Base-by-base conservation (phyloP, 2,329 filamentous ascomycete genomes). In the Lachnellula occidentalis region DNA sequence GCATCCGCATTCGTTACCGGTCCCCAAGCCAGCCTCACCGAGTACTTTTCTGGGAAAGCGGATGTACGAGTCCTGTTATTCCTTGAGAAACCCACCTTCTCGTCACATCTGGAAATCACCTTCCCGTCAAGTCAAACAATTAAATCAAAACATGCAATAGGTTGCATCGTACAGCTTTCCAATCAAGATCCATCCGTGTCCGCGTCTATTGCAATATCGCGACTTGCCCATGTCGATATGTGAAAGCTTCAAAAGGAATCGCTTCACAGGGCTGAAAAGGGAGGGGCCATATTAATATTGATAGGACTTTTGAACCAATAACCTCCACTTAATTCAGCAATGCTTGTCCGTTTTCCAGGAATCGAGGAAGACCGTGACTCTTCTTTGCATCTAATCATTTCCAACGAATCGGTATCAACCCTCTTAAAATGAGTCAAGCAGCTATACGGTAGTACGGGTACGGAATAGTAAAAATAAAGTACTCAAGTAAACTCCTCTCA, bases 31-130 rank as follows among this genome's bases (percentile, higher is more conserved):
- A 45, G 15, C 27, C 43, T 54, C 55, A 57, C 55, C 55, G 55
- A 57, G 55, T 57, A 57, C 37, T 48, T 37, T 19, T 49, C 50
- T 46, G 36, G 36, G 37, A 45, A n/a, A 24, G 31, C 17, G 15
- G 19, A 46, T 15, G 11, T 34, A 34, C 50, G 50, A 51, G 50
- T 46, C 49, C 41, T 45, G 49, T 21, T 27, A 41, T 19, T 42
- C 4, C 39, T n/a, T 42, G 14, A n/a, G n/a, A 4, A n/a, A n/a
- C 7, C n/a, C 9, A 17, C 15, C 39, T 42, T 42, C 17, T 19
- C 6, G 3, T 43, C 15, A 43, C 41, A 21, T 43, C 19, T 19
- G n/a, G 5, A 43, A 24, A 43, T 12, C 9, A 43, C 41, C 9
- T 43, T 39, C 14, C 37, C 41, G 5, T 43, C 22, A 43, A 43